Percentiles rank a stretch among this genome's conserved stretches.
These are phyloP conservation scores for Spiraea crenata DNA, from an alignment of 331 rosid species.

Conservation along the genomic window DNA sequence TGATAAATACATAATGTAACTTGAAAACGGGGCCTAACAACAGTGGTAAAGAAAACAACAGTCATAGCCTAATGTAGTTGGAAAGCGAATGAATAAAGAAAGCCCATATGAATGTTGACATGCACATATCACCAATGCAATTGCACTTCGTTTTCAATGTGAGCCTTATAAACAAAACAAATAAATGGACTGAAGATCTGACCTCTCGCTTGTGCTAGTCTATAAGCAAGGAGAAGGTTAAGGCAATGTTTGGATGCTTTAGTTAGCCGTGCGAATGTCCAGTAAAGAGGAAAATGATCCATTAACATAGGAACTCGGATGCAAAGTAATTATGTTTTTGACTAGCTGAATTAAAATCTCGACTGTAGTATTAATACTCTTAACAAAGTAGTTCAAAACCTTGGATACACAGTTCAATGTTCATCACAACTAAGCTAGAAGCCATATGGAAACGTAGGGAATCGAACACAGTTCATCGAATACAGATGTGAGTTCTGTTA, in stretches of 20 bases:
- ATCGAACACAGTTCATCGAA: too few species aligned
- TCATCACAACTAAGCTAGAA: too few species aligned
- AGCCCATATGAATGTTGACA: not conserved
- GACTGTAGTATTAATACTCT: too few species aligned
- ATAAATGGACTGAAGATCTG: not conserved
- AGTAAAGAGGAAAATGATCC: too few species aligned
- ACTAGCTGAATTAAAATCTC: too few species aligned
- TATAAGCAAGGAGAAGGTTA: conserved; percentile 31
- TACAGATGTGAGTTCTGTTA: too few species aligned
- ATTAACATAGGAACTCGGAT: too few species aligned
- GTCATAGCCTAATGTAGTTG: not conserved
- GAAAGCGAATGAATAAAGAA: not conserved
- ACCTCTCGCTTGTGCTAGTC: not conserved
- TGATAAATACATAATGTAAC: not conserved
- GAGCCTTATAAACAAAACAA: not conserved
- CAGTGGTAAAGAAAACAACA: not conserved
- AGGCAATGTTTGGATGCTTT: conserved; percentile 35
- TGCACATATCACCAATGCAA: not conserved
- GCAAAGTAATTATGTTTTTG: too few species aligned
- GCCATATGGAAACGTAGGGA: too few species aligned
- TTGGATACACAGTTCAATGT: too few species aligned
- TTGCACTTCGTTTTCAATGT: not conserved
- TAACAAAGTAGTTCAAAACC: too few species aligned
- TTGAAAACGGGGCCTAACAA: not conserved
- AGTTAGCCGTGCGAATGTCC: too few species aligned